These are phyloP conservation scores for Medicago ruthenica DNA, from an alignment of 306 rosid species.

Conservation along the genomic window DNA sequence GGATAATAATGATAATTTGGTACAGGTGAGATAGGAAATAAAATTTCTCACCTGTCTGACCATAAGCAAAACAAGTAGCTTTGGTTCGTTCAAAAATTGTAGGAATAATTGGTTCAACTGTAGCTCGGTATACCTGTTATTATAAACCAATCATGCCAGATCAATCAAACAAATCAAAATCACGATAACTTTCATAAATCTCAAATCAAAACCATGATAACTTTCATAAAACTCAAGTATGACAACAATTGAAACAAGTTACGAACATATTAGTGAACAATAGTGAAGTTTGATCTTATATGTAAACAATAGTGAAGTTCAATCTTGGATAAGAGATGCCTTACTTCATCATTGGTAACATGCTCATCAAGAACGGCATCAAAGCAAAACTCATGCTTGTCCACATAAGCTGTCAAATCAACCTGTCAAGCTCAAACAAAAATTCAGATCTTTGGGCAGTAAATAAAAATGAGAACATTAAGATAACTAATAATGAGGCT, in stretches of 20 bases:
- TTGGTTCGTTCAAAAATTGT: slow-evolving; percentile 92
- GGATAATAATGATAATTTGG: slow-evolving; percentile 8
- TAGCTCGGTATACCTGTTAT: slow-evolving; percentile 80
- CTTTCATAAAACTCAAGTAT: slow-evolving; percentile 21
- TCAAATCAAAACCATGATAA: slow-evolving; percentile 32
- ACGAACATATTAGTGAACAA: slow-evolving; percentile 25
- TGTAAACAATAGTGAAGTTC: slow-evolving; percentile 7
- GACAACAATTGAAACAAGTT: slow-evolving; percentile 1
- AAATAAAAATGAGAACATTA: slow-evolving; percentile 16
- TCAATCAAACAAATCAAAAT: slow-evolving; percentile 31
- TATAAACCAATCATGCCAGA: slow-evolving; percentile 33
- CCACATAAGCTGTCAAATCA: slow-evolving; percentile 98
- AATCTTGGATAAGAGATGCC: slow-evolving; percentile 15
- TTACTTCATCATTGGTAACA: slow-evolving; percentile 93
- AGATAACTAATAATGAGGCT: slow-evolving; percentile 4
- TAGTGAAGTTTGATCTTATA: slow-evolving; percentile 5
- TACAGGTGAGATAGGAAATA: not conserved
- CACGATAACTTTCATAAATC: not conserved
- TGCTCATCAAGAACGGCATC: slow-evolving; percentile 95
- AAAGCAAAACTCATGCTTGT: slow-evolving; percentile 98
- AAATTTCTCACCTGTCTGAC: slow-evolving; percentile 84
- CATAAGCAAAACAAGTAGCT: slow-evolving; percentile 99
- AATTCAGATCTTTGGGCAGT: slow-evolving; percentile 17
- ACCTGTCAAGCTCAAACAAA: slow-evolving; percentile 63
- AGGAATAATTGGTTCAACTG: slow-evolving; percentile 97